Evolutionary conservation across 345 rosid genomes (phyloP).

Genomic region (Melaleuca alternifolia): DNA sequence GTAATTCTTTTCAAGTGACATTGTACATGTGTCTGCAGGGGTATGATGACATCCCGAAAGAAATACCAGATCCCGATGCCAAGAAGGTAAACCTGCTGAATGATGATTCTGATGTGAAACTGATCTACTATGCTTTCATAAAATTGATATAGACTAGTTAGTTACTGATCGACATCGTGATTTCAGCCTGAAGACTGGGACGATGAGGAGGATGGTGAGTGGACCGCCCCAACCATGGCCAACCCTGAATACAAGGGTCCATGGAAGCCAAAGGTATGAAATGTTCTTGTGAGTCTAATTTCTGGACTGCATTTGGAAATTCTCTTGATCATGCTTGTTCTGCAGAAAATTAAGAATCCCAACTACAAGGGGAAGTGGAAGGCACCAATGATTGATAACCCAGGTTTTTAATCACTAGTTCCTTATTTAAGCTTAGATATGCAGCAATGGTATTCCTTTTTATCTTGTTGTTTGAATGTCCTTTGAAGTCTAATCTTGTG

Average conservation of each 20-base stretch:
- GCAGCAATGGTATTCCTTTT: not conserved
- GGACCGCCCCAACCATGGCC: constrained; percentile 90
- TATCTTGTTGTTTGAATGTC: not conserved
- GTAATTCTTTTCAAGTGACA: not conserved
- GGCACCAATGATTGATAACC: constrained; percentile 96
- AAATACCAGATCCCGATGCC: constrained; percentile 63
- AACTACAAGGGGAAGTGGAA: constrained; percentile 95
- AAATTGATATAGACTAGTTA: not conserved
- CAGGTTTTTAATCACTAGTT: constrained; percentile 39
- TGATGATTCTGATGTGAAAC: not conserved
- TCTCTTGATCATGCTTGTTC: constrained; percentile 3
- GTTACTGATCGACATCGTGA: not conserved
- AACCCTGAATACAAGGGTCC: constrained; percentile 98
- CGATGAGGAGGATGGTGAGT: constrained; percentile 99
- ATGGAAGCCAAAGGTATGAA: constrained; percentile 87
- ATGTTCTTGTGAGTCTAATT: not conserved
- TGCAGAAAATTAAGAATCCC: constrained; percentile 94
- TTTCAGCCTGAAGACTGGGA: constrained; percentile 98
- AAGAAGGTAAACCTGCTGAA: constrained; percentile 56
- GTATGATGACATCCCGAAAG: constrained; percentile 40
- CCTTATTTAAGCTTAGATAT: constrained; percentile 1
- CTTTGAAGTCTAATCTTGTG: constrained; percentile 6
- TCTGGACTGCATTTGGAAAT: not conserved
- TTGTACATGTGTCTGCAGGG: constrained; percentile 37
- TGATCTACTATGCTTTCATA: not conserved